Base-by-base conservation (phyloP, 805 yeast species). In the Lachancea quebecensis region DNA sequence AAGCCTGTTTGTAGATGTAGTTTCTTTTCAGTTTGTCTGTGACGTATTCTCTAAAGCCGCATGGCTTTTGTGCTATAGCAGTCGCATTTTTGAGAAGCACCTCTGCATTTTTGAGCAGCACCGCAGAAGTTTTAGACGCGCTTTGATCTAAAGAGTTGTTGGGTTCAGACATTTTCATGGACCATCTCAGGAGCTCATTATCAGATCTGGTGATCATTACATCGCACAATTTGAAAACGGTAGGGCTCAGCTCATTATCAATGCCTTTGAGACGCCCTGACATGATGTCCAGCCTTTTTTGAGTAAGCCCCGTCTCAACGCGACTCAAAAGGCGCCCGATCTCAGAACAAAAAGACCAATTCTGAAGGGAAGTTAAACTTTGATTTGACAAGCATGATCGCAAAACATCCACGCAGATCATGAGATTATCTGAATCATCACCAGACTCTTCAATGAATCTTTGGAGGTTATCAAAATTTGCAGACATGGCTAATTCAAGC, bases 1-100 rank as follows among this genome's bases (percentile, higher is more conserved):
- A 36, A 4, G 63, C 58, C 43, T 62, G 62, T 10, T 49, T 43
- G 44, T 45, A 59, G 11, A 59, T 52, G 40, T 56, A 58, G 42
- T 62, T 62, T 27, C 66, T 47, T 39, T 55, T 56, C 39, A 62
- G 47, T 35, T 59, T 59, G 46, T 62, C 65, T 0, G 55, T 52
- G 10, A 62, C 52, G 32, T 50, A 53, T 41, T 62, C 66, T 44
- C 57, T 56, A 25, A 62, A 38, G 4, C 66, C 66, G 44, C 65
- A 60, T 8, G 63, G 49, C 38, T 44, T 44, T 36, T 59, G 52
- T 2, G 65, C 54, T n/a, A 58, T 57, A 25, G 41, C 50, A 8
- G 42, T 44, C 0, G 61, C 60, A 31, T 62, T 62, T 12, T 46
- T 31, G 12, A 59, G 45, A 14, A 58, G 46, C 3, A 57, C 54